Conservation (phyloP, 2,329 filamentous ascomycete species). For the Colletotrichum gigasporum region DNA sequence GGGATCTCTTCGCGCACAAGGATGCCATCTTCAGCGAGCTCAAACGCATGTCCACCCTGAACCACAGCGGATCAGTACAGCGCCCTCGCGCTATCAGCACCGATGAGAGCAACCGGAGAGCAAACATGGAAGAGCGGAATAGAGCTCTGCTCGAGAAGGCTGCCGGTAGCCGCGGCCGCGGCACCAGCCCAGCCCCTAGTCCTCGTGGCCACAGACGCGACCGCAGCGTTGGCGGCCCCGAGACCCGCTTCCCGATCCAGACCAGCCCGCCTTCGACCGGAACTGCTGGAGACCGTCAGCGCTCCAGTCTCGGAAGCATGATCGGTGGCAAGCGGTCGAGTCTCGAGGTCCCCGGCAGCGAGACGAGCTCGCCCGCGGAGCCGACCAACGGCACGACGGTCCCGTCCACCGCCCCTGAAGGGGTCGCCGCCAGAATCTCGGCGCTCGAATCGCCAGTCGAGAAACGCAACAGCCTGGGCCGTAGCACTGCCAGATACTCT, state of each 20-base stretch:
- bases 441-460: conserved; percentile 50
- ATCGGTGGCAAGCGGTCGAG: conserved; percentile 69
- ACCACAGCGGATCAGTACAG: conserved; percentile 67
- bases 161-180: conserved; percentile 73
- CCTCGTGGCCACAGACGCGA: conserved; percentile 77
- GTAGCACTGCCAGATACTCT: conserved; percentile 61
- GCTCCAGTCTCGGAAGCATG: conserved; percentile 60
- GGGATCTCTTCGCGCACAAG: conserved; percentile 93
- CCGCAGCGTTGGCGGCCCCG: conserved; percentile 76
- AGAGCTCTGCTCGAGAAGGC: conserved; percentile 79
- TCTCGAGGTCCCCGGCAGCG: conserved; percentile 80
- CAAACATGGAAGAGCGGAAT: conserved; percentile 92
- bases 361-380: conserved; percentile 49
- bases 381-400: conserved; percentile 52
- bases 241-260: conserved; percentile 86
- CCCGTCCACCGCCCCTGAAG: conserved; percentile 17
- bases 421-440: conserved; percentile 27
- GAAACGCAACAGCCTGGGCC: conserved; percentile 72
- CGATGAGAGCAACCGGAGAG: conserved; percentile 93
- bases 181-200: conserved; percentile 76
- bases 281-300: conserved; percentile 60
- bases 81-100: conserved; percentile 90
- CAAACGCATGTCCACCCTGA: conserved; percentile 84
- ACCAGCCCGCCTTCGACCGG: conserved; percentile 69
- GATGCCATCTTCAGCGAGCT: conserved; percentile 95